A percentile compares a stretch with the other conserved stretches of the same genome.
phyloP scores from a whole-genome alignment of 2,329 filamentous ascomycete genomes.

The Aspergillus sp. region DNA sequence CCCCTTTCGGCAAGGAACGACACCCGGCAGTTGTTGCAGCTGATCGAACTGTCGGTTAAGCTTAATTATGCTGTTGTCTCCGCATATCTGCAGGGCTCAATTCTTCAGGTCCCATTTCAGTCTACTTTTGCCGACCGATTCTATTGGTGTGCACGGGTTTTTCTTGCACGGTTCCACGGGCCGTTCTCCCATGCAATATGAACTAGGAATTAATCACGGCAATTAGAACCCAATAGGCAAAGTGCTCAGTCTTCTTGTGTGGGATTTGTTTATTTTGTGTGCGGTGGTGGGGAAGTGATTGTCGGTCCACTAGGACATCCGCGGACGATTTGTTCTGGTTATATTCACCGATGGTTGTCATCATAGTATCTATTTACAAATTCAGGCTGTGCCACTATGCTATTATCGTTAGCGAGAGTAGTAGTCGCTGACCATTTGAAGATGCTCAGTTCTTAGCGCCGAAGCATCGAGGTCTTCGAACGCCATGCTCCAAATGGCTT shows the following conservation, averaged over 20 bases:
- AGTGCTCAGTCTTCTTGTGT: too few relatives aligned
- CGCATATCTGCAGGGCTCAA: neutral
- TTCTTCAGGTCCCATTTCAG: neutral
- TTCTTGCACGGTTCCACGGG: too few relatives aligned
- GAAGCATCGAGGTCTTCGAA: neutral
- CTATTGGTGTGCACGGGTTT: too few relatives aligned
- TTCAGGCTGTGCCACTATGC: neutral
- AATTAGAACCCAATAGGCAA: neutral
- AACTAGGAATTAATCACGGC: too few relatives aligned
- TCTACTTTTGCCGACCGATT: too few relatives aligned
- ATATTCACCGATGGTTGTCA: neutral
- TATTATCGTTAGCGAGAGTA: neutral
- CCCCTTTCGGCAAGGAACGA: neutral
- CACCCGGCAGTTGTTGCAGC: neutral
- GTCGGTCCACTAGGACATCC: neutral
- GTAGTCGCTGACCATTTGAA: neutral
- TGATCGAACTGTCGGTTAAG: neutral
- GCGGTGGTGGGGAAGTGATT: neutral
- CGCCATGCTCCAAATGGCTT: neutral
- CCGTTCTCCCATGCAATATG: too few relatives aligned
- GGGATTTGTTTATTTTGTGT: too few relatives aligned
- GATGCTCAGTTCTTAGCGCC: neutral
- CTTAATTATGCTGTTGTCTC: neutral
- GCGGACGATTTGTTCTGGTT: neutral
- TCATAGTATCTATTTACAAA: neutral